These are phyloP conservation scores for Solanum ahanhuiri DNA, from an alignment of 257 asterid genomes.

Conservation along the genomic window DNA sequence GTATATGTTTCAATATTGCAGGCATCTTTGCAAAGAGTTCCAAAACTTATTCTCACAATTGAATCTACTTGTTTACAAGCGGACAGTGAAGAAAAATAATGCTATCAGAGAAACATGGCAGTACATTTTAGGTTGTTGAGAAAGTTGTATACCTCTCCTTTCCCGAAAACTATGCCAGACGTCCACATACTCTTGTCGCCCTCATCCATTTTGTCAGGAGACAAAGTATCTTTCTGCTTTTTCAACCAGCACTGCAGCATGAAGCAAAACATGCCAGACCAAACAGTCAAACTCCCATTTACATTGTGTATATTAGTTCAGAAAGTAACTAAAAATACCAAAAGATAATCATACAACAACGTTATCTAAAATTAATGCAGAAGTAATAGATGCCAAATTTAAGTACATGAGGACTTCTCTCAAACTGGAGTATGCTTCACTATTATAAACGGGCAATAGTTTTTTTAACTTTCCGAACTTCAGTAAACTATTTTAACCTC, in stretches of 20 bases:
- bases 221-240: constrained; percentile 71
- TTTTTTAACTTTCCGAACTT: background rate
- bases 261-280: background rate
- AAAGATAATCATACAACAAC: background rate
- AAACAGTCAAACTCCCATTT: background rate
- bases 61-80: background rate
- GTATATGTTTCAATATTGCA: background rate
- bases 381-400: background rate
- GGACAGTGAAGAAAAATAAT: background rate
- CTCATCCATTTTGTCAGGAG: constrained; percentile 46
- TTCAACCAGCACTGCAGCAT: constrained; percentile 85
- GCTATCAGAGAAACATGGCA: background rate
- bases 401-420: background rate
- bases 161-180: constrained; percentile 71
- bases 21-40: background rate
- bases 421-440: background rate
- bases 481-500: background rate
- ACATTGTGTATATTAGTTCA: background rate
- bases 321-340: background rate
- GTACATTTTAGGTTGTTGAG: background rate
- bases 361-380: background rate
- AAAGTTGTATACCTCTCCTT: constrained; percentile 62
- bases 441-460: background rate
- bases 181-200: constrained; percentile 68
- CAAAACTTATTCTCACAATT: background rate